These are phyloP conservation scores for Brassica nigra DNA, from an alignment of 345 rosid genomes.

Conservation along the genomic window DNA sequence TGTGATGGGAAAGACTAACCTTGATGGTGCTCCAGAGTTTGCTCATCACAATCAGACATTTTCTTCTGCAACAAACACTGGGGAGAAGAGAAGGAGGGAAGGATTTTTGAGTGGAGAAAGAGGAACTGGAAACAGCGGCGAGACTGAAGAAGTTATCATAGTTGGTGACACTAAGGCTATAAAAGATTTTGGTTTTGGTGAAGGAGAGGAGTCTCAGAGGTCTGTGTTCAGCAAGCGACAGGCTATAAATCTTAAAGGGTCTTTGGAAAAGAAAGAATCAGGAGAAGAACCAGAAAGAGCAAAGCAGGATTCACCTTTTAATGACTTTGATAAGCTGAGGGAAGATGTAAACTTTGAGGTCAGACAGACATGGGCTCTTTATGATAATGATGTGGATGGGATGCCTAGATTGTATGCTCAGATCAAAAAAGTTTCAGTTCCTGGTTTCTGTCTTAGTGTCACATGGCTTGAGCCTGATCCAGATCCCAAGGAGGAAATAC, in stretches of 20 bases:
- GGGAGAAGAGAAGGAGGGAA: conserved; percentile 52
- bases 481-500: conserved; percentile 43
- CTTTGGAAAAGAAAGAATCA: conserved; percentile 36
- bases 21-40: neutral
- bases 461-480: conserved; percentile 79
- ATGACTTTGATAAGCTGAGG: conserved; percentile 61
- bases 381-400: conserved; percentile 61
- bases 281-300: conserved; percentile 24
- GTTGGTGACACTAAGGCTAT: conserved; percentile 47
- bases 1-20: conserved; percentile 17
- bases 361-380: conserved; percentile 75
- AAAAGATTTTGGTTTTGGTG: conserved; percentile 30
- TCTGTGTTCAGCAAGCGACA: conserved; percentile 56
- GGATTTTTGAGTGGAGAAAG: conserved; percentile 50
- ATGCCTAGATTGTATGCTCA: conserved; percentile 84
- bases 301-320: conserved; percentile 34
- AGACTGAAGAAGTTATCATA: conserved; percentile 48
- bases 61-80: conserved; percentile 37
- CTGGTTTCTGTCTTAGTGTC: conserved; percentile 52
- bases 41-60: neutral
- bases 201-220: conserved; percentile 49
- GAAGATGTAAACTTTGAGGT: conserved; percentile 46
- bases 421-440: conserved; percentile 48
- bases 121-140: conserved; percentile 49
- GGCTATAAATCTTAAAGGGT: conserved; percentile 56